Base-by-base conservation (phyloP, 768 basidiomycete species). In the Mycena maculata region DNA sequence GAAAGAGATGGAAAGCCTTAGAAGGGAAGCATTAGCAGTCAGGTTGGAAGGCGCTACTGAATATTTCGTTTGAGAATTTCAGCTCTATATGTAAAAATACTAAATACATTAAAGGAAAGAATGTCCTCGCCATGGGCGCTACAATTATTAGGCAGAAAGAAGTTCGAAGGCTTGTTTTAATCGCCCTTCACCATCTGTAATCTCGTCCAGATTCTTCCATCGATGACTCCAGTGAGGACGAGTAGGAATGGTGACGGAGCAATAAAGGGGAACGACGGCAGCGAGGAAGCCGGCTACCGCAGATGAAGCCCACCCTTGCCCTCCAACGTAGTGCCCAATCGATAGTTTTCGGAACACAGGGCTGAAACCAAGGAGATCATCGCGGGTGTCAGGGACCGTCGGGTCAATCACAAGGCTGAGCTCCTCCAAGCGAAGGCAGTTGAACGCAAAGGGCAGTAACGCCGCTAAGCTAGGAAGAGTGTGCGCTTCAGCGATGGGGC, bases 341-440 rank as follows among this genome's bases (percentile, higher is more conserved):
- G 62, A 63, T n/a, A 63, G 28, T 28, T 39, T 56, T 10, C 36
- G 54, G 47, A 56, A 41, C 1, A 0, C 53, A n/a, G 53, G 62
- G 42, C 42, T 49, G 44, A 63, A 63, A n/a, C 31, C 33, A 28
- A 39, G 2, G 18, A 39, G 41, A 28, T 12, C 53, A 25, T n/a
- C 33, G 52, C 18, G 23, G 23, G 18, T 11, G 44, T 13, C 5
- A 12, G 53, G 45, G 11, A 63, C n/a, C 38, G 4, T 41, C 33
- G 45, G 52, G n/a, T 55, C 62, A 41, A 63, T 22, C 6, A 39
- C 13, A 2, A 63, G 12, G 38, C 44, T 45, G 33, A 63, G 62
- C 36, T 63, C 59, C 39, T 60, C 25, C 53, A 63, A 30, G 5
- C 23, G 41, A 16, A 2, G 62, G 30, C 62, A 63, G 44, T 30